Base-by-base conservation (phyloP, 1,284 basidiomycete genomes). In the Trichosporon sp. region DNA sequence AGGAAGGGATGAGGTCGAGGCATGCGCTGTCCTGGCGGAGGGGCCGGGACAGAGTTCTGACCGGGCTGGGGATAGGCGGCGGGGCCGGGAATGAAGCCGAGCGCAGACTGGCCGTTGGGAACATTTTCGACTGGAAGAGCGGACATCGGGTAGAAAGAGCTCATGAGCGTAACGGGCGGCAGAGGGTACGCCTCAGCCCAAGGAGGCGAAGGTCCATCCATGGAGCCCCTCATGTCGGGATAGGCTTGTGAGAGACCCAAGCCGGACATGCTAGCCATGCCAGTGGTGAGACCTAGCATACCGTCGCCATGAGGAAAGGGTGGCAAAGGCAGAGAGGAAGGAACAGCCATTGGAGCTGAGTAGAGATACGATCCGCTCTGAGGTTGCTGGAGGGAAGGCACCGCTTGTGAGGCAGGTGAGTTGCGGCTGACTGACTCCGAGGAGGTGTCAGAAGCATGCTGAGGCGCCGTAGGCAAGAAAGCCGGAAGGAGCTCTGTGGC, bases 1-100 rank as follows among this genome's bases (percentile, higher is more conserved):
- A 69, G 14, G 37, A 36, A 66, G 2, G 68, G 68, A 56, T 69
- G 65, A 10, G 65, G 65, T 2, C 64, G 63, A 36, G 64, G 36
- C 6, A 56, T 32, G 13, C 40, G 40, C 31, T 61, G 34, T 7
- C 34, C 31, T 27, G 58, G 36, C 13, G 29, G 37, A 6, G 37
- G 36, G 9, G 27, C 37, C 9, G 56, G 33, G 13, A 58, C 14
- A 4, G 23, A 37, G 21, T 36, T 34, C 21, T 34, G 33, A 23
- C 33, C 33, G 2, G 56, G 56, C 13, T 58, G 36, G 6, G 56
- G 34, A 19, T 19, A 34, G 33, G 33, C 13, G 7, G 34, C 13
- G 19, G 58, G 56, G 2, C 56, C 56, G n/a, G 56, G 56, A 13
- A 57, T 57, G 56, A 57, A 57, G 16, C 33, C 56, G 19, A 57